phyloP scores from a whole-genome alignment of 108 stramenopile species.

The Mayamaea pseudoterrestris region DNA sequence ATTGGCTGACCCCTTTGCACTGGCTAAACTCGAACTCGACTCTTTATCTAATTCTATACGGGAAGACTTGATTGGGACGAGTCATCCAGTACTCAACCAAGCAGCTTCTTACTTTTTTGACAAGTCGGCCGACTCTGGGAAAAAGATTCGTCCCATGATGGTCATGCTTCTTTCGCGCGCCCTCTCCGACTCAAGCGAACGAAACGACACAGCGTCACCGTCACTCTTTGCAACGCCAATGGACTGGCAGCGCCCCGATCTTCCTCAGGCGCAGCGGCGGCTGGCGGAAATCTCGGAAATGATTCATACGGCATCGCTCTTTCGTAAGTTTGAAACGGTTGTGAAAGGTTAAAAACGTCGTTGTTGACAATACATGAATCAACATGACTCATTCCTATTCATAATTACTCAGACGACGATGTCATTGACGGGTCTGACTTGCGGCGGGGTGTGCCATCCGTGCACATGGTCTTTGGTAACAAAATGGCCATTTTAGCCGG shows the following conservation, averaged over 20 bases:
- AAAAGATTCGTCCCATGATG: slow-evolving; percentile 81
- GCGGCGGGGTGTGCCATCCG: slow-evolving; percentile 82
- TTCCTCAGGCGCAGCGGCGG: slow-evolving; percentile 74
- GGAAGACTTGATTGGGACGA: slow-evolving; percentile 65
- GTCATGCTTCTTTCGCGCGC: slow-evolving; percentile 73
- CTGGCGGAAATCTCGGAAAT: slow-evolving; percentile 98
- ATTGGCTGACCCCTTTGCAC: slow-evolving; percentile 53
- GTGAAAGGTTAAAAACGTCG: too few species aligned
- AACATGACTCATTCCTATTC: too few species aligned
- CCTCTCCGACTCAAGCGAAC: slow-evolving; percentile 16
- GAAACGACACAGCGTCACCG: slow-evolving; percentile 5
- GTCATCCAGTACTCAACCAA: slow-evolving; percentile 72
- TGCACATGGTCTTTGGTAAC: slow-evolving; percentile 93
- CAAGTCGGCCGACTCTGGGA: slow-evolving; percentile 51
- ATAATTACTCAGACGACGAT: too few species aligned
- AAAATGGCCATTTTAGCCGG: slow-evolving; percentile 98
- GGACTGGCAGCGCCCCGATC: slow-evolving; percentile 29
- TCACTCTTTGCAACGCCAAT: slow-evolving; percentile 29
- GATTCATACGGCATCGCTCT: slow-evolving; percentile 95
- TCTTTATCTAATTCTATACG: slow-evolving; percentile 61
- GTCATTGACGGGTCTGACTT: slow-evolving; percentile 96
- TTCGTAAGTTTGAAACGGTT: too few species aligned
- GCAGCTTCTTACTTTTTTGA: slow-evolving; percentile 77
- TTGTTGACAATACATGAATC: too few species aligned
- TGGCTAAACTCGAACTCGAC: slow-evolving; percentile 51